Percentiles rank a stretch among this genome's conserved stretches.
Conservation (phyloP, 2,329 filamentous ascomycete species). For the Ophiostoma ulmi region DNA sequence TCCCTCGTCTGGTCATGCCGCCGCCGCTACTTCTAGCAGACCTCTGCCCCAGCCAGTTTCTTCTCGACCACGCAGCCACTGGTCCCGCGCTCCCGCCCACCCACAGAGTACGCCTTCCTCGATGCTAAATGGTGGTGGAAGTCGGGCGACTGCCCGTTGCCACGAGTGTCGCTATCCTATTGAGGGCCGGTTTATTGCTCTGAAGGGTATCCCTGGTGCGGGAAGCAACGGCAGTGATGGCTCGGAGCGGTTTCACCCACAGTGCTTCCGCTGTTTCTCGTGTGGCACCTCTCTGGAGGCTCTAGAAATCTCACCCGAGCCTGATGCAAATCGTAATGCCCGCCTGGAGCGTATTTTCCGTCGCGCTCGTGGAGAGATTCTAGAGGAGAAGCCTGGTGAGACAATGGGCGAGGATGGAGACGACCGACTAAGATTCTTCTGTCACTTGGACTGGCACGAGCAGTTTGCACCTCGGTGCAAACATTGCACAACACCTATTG, state of each 20-base stretch:
- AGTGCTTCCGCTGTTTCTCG: constrained; percentile 85
- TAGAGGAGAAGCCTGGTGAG: constrained; percentile 58
- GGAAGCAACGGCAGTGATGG: constrained; percentile 17
- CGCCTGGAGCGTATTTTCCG: constrained; percentile 68
- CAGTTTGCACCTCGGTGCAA: constrained; percentile 88
- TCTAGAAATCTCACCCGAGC: constrained; percentile 93
- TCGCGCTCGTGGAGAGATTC: constrained; percentile 52
- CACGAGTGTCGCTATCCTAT: constrained; percentile 81
- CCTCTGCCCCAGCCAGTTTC: constrained; percentile 44
- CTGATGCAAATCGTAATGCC: constrained; percentile 62
- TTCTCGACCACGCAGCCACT: constrained; percentile 48
- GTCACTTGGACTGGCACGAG: constrained; percentile 98
- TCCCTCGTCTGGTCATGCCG: neutral
- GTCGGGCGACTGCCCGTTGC: constrained; percentile 65
- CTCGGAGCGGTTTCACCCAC: constrained; percentile 75
- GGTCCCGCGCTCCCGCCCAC: constrained; percentile 49
- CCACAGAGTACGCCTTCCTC: constrained; percentile 8
- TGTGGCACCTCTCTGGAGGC: constrained; percentile 87
- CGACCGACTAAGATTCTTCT: constrained; percentile 77
- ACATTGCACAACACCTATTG: constrained; percentile 92
- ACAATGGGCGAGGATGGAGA: constrained; percentile 69
- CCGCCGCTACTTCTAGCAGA: constrained; percentile 34
- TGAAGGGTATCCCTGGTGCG: constrained; percentile 54
- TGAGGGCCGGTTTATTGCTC: constrained; percentile 81
- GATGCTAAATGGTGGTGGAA: constrained; percentile 30